Evolutionary conservation across 2,329 filamentous ascomycete genomes (phyloP), one percentile per base, ranked within the genome.

Genomic region (Aspergillus phoenicis): DNA sequence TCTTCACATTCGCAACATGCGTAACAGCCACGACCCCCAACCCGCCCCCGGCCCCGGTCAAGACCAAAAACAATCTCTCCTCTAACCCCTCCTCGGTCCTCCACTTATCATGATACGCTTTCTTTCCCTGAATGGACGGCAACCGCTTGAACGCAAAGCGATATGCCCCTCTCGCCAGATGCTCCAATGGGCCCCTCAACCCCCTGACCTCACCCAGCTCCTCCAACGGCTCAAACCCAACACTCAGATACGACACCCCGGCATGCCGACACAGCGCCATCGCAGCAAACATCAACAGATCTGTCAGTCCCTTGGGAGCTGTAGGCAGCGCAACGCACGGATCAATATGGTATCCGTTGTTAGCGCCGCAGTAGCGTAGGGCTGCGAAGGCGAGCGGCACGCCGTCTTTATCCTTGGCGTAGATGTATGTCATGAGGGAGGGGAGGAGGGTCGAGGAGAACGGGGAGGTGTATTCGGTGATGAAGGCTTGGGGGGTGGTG

Each of bases 271-370:
- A 68, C 2, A 78, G 66, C 0, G 75, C 71, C 77, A 80, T 77
- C 0, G 77, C 65, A 0, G 73, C 66, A 51, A 75, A 75, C 11
- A 77, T 66, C 3, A 80, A 67, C 2, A 80, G 61, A 22, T 80
- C 78, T 8, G 71, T 76, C 17, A 79, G 71, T 4, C 77, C 77
- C 58, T 70, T 75, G 0, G 74, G 71, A 4, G 75, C 72, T 0
- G 66, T 68, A 0, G 75, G 75, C 4, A 67, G 64, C 0, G 75
- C 74, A 17, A 78, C 72, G 58, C 70, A 78, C 0, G 77, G 78
- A 49, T 80, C 78, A n/a, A 80, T 59, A 57, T 80, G 78, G 58
- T 78, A 80, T 13, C 77, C 78, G 3, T 68, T 62, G 15, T 73
- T 70, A 5, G 70, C 69, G 24, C 76, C 75, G 10, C 80, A 66